phyloP scores from a whole-genome alignment of 2,329 filamentous ascomycete species.

The Colletotrichum sp. region DNA sequence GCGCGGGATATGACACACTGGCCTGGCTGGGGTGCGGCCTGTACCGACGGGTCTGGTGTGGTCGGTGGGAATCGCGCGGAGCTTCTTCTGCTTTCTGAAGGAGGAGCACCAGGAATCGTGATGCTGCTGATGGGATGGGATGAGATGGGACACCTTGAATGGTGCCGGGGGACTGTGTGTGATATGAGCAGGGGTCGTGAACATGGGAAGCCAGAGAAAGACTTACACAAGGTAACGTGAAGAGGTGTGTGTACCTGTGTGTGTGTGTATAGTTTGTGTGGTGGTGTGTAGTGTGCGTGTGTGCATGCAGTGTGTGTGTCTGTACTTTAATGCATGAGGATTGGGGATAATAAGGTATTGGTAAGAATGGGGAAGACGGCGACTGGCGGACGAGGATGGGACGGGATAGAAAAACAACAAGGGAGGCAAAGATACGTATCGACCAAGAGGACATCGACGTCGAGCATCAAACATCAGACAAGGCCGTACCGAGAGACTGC shows the following conservation, averaged over 20 bases:
- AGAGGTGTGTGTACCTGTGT: background rate
- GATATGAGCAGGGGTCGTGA: conserved; percentile 3
- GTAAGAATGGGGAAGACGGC: background rate
- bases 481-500: background rate
- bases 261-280: background rate
- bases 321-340: background rate
- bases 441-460: background rate
- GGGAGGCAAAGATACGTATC: conserved; percentile 10
- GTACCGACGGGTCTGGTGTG: background rate
- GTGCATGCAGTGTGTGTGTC: background rate
- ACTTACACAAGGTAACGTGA: background rate
- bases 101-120: background rate
- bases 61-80: background rate
- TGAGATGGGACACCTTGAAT: background rate
- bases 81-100: background rate
- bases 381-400: background rate
- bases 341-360: background rate
- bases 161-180: background rate
- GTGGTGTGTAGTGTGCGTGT: background rate
- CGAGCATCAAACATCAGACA: background rate
- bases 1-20: conserved; percentile 1
- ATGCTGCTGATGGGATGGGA: background rate
- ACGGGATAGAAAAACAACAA: background rate
- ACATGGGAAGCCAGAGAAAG: background rate
- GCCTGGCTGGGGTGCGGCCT: background rate